phyloP scores from a whole-genome alignment of 2,329 filamentous ascomycete species.

The Chaetomium sp. region DNA sequence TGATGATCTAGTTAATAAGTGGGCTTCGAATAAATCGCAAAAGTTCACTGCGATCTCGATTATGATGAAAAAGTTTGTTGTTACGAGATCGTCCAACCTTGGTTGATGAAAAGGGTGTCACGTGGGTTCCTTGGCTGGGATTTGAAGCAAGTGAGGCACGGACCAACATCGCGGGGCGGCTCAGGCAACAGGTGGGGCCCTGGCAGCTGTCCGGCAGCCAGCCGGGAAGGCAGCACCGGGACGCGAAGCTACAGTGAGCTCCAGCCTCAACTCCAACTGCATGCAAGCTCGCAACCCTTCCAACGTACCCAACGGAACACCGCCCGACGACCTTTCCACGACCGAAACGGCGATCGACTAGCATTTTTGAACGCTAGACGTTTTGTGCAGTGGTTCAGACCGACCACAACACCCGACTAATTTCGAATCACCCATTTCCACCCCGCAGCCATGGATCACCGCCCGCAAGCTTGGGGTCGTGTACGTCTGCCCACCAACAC shows the following conservation, averaged over 20 bases:
- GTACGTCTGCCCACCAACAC: slow-evolving; percentile 39
- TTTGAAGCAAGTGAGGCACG: background rate
- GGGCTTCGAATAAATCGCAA: background rate
- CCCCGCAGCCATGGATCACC: slow-evolving; percentile 55
- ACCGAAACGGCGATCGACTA: background rate
- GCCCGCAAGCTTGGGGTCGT: slow-evolving; percentile 66
- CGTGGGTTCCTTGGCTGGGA: slow-evolving; percentile 15
- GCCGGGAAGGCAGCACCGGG: slow-evolving; percentile 26
- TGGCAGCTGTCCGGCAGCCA: slow-evolving; percentile 10
- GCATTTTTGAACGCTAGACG: background rate
- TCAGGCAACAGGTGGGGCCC: slow-evolving; percentile 10
- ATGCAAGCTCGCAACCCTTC: slow-evolving; percentile 13
- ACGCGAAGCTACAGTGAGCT: slow-evolving; percentile 29
- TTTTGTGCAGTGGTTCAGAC: background rate
- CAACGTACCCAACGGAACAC: slow-evolving; percentile 12
- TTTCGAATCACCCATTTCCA: background rate
- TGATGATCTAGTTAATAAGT: background rate
- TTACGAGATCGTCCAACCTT: background rate
- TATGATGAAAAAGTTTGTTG: background rate
- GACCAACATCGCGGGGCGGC: slow-evolving; percentile 13
- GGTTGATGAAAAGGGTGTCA: slow-evolving; percentile 22
- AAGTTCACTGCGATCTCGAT: background rate
- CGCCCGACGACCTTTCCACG: background rate
- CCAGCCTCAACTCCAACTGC: slow-evolving; percentile 20
- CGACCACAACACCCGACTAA: background rate